These are phyloP conservation scores for Epichloe hybrida DNA, from an alignment of 2,329 filamentous ascomycete genomes.

Conservation along the genomic window DNA sequence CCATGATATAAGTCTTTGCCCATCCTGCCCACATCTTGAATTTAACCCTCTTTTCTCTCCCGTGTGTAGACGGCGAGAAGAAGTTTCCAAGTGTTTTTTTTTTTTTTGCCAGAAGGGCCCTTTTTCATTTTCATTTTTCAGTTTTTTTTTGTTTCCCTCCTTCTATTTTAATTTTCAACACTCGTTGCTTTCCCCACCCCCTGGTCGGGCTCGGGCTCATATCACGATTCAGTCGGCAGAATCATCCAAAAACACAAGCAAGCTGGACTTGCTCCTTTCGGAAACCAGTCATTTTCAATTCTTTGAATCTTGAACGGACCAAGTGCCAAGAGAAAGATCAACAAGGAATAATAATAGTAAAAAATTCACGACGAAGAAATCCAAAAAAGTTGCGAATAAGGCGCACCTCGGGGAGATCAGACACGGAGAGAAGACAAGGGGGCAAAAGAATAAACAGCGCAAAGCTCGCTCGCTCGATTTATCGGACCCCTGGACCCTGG, in stretches of 20 bases:
- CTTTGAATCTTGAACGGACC: background rate
- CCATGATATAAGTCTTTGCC: constrained; percentile 46
- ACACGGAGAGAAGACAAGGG: background rate
- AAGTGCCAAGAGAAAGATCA: background rate
- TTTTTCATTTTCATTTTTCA: constrained; percentile 21
- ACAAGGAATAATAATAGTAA: background rate
- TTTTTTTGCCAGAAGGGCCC: constrained; percentile 22
- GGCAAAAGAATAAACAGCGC: background rate
- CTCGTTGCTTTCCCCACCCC: constrained; percentile 19
- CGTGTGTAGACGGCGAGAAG: no score
- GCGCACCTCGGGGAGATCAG: background rate
- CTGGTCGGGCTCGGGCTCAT: constrained; percentile 19
- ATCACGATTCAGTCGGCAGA: background rate
- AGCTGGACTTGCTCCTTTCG: constrained; percentile 44
- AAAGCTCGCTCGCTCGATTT: background rate
- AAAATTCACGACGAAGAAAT: background rate
- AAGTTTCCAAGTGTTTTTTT: constrained; percentile 6
- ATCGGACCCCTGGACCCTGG: constrained; percentile 7
- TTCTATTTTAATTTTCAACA: constrained; percentile 19
- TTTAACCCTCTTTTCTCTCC: constrained; percentile 24
- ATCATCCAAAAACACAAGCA: constrained; percentile 28
- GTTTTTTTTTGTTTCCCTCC: no score
- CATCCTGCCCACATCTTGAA: constrained; percentile 27
- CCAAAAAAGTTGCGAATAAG: background rate
- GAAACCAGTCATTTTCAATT: constrained; percentile 24